Conservation (phyloP, 83 land plant genomes). For the Diphasiastrum complanatum region DNA sequence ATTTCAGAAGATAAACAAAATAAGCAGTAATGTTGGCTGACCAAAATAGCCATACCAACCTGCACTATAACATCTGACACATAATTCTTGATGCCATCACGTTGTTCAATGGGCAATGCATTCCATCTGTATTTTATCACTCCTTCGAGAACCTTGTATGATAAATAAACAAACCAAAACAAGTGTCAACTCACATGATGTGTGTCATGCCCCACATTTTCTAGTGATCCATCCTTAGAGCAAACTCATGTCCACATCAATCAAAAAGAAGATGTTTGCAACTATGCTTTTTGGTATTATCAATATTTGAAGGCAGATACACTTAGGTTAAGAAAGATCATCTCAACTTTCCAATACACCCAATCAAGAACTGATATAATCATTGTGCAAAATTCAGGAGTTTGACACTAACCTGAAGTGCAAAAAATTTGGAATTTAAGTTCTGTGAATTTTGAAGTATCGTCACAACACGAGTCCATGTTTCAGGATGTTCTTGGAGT, state of each 20-base stretch:
- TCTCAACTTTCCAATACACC: background rate
- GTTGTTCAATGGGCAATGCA: conserved; percentile 88
- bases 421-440: conserved; percentile 15
- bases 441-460: conserved; percentile 14
- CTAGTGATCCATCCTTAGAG: too few relatives aligned
- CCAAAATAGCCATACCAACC: conserved; percentile 31
- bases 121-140: conserved; percentile 98
- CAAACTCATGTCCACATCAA: too few relatives aligned
- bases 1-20: background rate
- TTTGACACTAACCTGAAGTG: conserved; percentile 15
- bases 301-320: too few relatives aligned
- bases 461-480: conserved; percentile 8
- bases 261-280: too few relatives aligned
- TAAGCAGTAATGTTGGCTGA: background rate
- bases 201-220: too few relatives aligned
- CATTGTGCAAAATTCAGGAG: background rate
- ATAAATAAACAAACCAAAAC: background rate
- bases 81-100: conserved; percentile 96
- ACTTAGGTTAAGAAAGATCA: too few relatives aligned
- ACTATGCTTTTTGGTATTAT: too few relatives aligned
- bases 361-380: background rate
- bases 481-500: conserved; percentile 14
- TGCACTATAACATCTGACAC: conserved; percentile 95
- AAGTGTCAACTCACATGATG: conserved; percentile 20
- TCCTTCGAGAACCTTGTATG: conserved; percentile 75